Evolutionary conservation across 176 grass and related monocot genomes (phyloP).

Genomic region (Triticum aestivum): IWGSC_CS_RefSeq_v2.1 NC_057808.1:185718753-185719252

Average conservation of each 20-base stretch:
- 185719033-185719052: not conserved
- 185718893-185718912: too few species aligned
- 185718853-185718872: too few species aligned
- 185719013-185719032: conserved; percentile 2
- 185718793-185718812: too few species aligned
- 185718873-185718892: too few species aligned
- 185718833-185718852: too few species aligned
- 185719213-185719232: conserved; percentile 71
- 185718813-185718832: too few species aligned
- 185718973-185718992: not conserved
- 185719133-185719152: conserved; percentile 37
- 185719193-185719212: conserved; percentile 79
- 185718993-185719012: not conserved
- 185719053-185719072: not conserved
- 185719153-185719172: conserved; percentile 38
- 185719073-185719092: not conserved
- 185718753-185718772: too few species aligned
- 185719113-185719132: conserved; percentile 36
- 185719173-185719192: conserved; percentile 79
- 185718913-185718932: not conserved
- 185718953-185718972: not conserved
- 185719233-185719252: conserved; percentile 55
- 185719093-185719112: conserved; percentile 50
- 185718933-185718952: not conserved
- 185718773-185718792: too few species aligned